Conservation (phyloP, 257 asterid genomes). For the Plantago elongata region DNA sequence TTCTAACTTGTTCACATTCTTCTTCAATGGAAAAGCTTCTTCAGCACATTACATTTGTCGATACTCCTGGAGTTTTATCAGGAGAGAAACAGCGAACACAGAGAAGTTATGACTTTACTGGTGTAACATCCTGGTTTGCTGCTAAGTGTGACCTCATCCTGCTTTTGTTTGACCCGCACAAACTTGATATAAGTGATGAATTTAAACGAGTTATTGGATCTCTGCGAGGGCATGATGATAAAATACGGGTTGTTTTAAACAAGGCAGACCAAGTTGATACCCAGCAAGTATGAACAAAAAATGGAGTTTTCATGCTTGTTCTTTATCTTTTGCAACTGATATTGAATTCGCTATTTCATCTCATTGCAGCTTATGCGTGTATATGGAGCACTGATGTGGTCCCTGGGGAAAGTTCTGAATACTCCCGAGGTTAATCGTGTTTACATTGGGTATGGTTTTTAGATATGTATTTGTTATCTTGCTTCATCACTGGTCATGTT, state of each 20-base stretch:
- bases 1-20: slow-evolving; percentile 12
- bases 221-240: slow-evolving; percentile 77
- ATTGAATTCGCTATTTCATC: neutral
- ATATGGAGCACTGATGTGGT: slow-evolving; percentile 87
- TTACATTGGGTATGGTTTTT: slow-evolving; percentile 55
- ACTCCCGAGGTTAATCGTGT: slow-evolving; percentile 80
- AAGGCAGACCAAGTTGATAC: slow-evolving; percentile 65
- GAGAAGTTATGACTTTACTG: slow-evolving; percentile 51
- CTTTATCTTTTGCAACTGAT: neutral
- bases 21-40: slow-evolving; percentile 29
- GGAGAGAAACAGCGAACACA: slow-evolving; percentile 54
- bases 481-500: no score
- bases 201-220: slow-evolving; percentile 73
- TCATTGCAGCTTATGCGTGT: slow-evolving; percentile 73
- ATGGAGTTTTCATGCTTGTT: neutral
- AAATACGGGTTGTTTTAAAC: slow-evolving; percentile 68
- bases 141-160: slow-evolving; percentile 49
- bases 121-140: slow-evolving; percentile 59
- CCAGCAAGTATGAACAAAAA: slow-evolving; percentile 32
- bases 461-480: neutral
- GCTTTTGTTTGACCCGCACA: slow-evolving; percentile 52
- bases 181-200: slow-evolving; percentile 70
- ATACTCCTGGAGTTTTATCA: slow-evolving; percentile 71
- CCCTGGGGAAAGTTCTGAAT: slow-evolving; percentile 77
- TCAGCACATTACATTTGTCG: slow-evolving; percentile 43